Evolutionary conservation across 805 yeast genomes (phyloP).

Genomic region (Pichia pseudocactophila): DNA sequence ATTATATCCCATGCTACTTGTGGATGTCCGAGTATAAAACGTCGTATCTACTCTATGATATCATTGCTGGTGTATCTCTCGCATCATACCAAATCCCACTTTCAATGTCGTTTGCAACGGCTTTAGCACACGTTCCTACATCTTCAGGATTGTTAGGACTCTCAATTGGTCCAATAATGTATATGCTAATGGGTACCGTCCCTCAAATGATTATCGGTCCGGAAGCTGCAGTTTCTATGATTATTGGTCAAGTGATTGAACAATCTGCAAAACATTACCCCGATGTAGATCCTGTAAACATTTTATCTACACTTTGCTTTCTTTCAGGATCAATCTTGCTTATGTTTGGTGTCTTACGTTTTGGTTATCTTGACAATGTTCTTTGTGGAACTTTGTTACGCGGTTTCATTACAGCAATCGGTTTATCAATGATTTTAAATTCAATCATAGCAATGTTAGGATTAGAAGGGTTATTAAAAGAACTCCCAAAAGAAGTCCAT

Average conservation of each 20-base stretch:
- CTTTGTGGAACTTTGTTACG: slow-evolving; percentile 66
- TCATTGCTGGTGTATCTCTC: slow-evolving; percentile 75
- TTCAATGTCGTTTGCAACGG: slow-evolving; percentile 71
- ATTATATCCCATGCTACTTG: slow-evolving; percentile 57
- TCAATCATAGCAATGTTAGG: slow-evolving; percentile 70
- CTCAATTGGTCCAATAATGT: slow-evolving; percentile 69
- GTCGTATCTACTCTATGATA: slow-evolving; percentile 43
- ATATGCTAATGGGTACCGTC: slow-evolving; percentile 72
- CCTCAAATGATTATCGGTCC: slow-evolving; percentile 91
- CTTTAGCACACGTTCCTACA: slow-evolving; percentile 79
- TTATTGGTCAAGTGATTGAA: slow-evolving; percentile 72
- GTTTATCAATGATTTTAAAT: slow-evolving; percentile 72
- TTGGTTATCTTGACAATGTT: slow-evolving; percentile 79
- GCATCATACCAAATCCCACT: slow-evolving; percentile 91
- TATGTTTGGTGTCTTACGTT: slow-evolving; percentile 68
- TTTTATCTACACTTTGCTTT: slow-evolving; percentile 62
- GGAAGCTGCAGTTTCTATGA: slow-evolving; percentile 77
- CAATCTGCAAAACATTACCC: slow-evolving; percentile 37
- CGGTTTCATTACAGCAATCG: slow-evolving; percentile 83
- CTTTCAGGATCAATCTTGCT: slow-evolving; percentile 67
- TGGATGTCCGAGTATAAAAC: slow-evolving; percentile 52
- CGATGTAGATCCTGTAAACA: slow-evolving; percentile 38
- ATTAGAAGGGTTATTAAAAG: slow-evolving; percentile 37
- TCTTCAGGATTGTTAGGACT: slow-evolving; percentile 69
- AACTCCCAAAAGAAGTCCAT: slow-evolving; percentile 38